Percentiles rank a stretch among this genome's conserved stretches.
phyloP scores from a whole-genome alignment of 1,284 basidiomycete species.

The Sanghuangporus sanghuang region DNA sequence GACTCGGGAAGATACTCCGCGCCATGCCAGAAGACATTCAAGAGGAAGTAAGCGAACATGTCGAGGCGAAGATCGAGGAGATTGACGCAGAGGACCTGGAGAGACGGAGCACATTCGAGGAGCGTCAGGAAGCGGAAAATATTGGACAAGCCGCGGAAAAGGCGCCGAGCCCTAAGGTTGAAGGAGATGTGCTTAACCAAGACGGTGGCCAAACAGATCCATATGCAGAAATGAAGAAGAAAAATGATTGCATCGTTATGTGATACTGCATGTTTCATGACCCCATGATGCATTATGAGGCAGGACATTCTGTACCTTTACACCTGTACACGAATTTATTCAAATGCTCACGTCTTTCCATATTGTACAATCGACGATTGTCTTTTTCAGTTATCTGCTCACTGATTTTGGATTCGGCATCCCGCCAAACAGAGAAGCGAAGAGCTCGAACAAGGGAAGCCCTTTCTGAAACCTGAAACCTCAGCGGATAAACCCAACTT shows the following conservation, averaged over 20 bases:
- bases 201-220: slow-evolving; percentile 10
- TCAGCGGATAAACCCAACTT: neutral
- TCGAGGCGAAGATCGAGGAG: slow-evolving; percentile 19
- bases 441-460: neutral
- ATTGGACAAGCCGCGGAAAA: slow-evolving; percentile 12
- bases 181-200: neutral
- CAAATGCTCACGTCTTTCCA: neutral
- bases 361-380: neutral
- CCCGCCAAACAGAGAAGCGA: neutral
- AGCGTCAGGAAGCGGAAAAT: slow-evolving; percentile 16
- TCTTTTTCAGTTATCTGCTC: no score
- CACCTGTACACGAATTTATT: neutral
- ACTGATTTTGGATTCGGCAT: neutral
- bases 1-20: slow-evolving; percentile 18
- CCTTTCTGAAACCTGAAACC: neutral
- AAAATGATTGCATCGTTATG: slow-evolving; percentile 16
- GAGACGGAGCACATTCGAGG: slow-evolving; percentile 16
- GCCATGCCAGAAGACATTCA: slow-evolving; percentile 19
- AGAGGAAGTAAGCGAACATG: slow-evolving; percentile 2
- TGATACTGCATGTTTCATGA: neutral
- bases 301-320: neutral
- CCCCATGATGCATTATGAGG: neutral
- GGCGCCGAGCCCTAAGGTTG: slow-evolving; percentile 13
- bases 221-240: slow-evolving; percentile 19
- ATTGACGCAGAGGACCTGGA: slow-evolving; percentile 22